Percentiles rank a stretch among this genome's conserved stretches.
Conservation (phyloP, 108 stramenopile genomes). For the Bacterosira constricta region DNA sequence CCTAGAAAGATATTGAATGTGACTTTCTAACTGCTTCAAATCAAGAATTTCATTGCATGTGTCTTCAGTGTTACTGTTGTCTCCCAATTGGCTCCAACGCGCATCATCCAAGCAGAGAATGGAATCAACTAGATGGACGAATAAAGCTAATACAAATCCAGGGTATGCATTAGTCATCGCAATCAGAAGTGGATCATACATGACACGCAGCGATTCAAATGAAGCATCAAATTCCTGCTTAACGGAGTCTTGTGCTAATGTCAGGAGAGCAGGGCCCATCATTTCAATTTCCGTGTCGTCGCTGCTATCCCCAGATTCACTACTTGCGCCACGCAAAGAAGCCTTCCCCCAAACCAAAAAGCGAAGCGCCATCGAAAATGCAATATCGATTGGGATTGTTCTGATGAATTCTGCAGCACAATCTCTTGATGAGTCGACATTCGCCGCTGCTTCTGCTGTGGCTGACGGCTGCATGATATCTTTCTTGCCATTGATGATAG, state of each 20-base stretch:
- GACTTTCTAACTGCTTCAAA: constrained; percentile 12
- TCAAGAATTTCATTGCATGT: background rate
- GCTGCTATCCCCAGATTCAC: background rate
- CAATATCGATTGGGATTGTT: constrained; percentile 55
- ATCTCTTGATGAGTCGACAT: constrained; percentile 24
- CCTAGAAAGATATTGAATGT: constrained; percentile 25
- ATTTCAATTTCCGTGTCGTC: background rate
- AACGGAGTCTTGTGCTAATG: background rate
- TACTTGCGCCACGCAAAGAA: constrained; percentile 18
- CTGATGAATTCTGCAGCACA: constrained; percentile 56
- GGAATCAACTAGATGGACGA: constrained; percentile 72
- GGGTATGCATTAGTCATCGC: constrained; percentile 58
- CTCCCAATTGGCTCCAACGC: background rate
- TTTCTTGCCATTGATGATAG: background rate
- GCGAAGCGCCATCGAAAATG: constrained; percentile 40
- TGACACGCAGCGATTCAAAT: constrained; percentile 53
- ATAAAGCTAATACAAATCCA: constrained; percentile 61
- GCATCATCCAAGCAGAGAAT: constrained; percentile 54
- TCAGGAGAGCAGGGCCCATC: constrained; percentile 29
- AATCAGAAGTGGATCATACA: constrained; percentile 59
- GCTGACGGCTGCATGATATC: background rate
- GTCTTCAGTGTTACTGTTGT: background rate
- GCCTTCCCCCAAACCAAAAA: constrained; percentile 68
- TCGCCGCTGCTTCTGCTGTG: background rate
- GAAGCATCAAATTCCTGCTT: constrained; percentile 12